Evolutionary conservation across 1,139 yeast genomes (phyloP).

Genomic region (Lodderomyces metapsilosis): DNA sequence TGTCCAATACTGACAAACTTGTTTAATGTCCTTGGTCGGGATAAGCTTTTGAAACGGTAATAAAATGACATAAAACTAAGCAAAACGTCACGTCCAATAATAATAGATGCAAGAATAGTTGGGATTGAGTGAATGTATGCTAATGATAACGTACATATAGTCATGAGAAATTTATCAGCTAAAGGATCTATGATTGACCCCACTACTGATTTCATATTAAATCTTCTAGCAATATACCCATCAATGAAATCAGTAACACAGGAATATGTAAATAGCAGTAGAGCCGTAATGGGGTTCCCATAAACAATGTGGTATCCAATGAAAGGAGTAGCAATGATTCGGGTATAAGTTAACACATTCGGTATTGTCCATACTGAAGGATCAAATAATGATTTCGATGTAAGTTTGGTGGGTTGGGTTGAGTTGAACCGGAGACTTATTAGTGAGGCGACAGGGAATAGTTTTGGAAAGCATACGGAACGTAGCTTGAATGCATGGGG

Average conservation of each 20-base stretch:
- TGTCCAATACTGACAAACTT: constrained; percentile 58
- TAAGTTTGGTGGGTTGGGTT: background rate
- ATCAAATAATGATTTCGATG: constrained; percentile 5
- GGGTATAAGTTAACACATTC: constrained; percentile 74
- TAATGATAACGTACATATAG: constrained; percentile 76
- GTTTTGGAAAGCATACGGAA: background rate
- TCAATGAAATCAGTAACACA: constrained; percentile 90
- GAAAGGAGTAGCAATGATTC: constrained; percentile 77
- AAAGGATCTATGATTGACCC: constrained; percentile 94
- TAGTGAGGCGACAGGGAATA: background rate
- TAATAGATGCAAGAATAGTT: constrained; percentile 62
- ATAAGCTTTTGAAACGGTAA: constrained; percentile 71
- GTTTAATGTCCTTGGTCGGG: constrained; percentile 68
- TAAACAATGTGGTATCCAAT: constrained; percentile 75
- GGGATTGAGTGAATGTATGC: constrained; percentile 72
- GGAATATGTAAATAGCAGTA: constrained; percentile 75
- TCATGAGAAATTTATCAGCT: constrained; percentile 92
- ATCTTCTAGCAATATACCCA: constrained; percentile 84
- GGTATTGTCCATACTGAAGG: constrained; percentile 57
- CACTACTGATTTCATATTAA: constrained; percentile 71
- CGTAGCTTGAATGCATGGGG: background rate
- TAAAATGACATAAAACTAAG: constrained; percentile 75
- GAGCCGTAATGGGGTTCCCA: constrained; percentile 60
- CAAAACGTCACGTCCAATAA: constrained; percentile 81
- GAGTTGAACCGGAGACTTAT: constrained; percentile 1